These are phyloP conservation scores for Leucocoprinus sp. DNA, from an alignment of 768 basidiomycete genomes.

Conservation along the genomic window DNA sequence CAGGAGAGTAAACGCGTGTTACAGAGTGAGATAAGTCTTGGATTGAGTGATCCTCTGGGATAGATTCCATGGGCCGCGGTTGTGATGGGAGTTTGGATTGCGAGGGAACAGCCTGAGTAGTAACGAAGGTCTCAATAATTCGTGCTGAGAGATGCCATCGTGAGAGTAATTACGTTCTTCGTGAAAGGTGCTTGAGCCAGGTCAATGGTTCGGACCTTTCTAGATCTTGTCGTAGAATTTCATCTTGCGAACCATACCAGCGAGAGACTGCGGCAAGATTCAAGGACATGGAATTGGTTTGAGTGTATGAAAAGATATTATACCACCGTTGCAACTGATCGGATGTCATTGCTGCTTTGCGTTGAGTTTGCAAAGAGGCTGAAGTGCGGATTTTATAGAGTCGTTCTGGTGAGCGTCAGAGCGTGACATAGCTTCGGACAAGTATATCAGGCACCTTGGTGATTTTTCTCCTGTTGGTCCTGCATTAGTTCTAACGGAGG, in stretches of 20 bases:
- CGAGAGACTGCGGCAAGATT: conserved; percentile 44
- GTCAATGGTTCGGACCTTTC: conserved; percentile 63
- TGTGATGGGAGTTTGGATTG: conserved; percentile 1
- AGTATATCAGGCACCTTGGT: conserved; percentile 37
- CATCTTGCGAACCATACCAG: conserved; percentile 53
- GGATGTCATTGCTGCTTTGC: conserved; percentile 55
- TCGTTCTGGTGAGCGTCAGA: conserved; percentile 36
- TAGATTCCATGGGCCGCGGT: conserved; percentile 32
- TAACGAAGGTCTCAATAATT: conserved; percentile 58
- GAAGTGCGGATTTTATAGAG: conserved; percentile 43
- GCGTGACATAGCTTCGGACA: not conserved
- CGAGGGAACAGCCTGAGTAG: conserved; percentile 23
- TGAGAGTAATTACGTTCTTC: conserved; percentile 27
- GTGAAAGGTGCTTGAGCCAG: conserved; percentile 59
- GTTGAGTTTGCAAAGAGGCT: conserved; percentile 43
- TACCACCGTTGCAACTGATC: conserved; percentile 66
- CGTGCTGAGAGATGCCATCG: conserved; percentile 63
- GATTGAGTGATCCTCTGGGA: conserved; percentile 32
- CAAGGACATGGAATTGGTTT: conserved; percentile 22
- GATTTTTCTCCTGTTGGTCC: conserved; percentile 52
- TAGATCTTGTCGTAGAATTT: conserved; percentile 38
- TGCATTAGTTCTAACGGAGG: conserved; percentile 35
- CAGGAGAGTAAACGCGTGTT: not conserved
- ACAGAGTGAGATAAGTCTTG: conserved; percentile 4
- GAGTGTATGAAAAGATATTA: conserved; percentile 35